Evolutionary conservation across 2,329 filamentous ascomycete species (phyloP).

Genomic region (Cordyceps tenuipes): DNA sequence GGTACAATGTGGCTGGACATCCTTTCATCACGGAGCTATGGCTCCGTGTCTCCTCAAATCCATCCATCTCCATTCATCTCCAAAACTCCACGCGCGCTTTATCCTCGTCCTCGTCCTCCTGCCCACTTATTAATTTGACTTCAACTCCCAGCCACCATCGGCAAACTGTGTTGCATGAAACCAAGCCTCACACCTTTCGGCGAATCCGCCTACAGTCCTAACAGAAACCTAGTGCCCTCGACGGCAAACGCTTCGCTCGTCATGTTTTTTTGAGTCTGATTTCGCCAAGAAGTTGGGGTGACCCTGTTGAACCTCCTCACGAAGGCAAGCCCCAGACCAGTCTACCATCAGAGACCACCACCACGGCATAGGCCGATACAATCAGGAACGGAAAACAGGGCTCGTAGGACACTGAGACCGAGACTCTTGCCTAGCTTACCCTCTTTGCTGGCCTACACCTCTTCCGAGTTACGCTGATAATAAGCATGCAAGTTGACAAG

Average conservation of each 20-base stretch:
- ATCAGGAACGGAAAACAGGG: not conserved
- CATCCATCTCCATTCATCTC: too few relatives aligned
- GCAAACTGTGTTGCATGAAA: not conserved
- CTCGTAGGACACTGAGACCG: not conserved
- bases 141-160: not conserved
- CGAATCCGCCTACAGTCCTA: not conserved
- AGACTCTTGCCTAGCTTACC: not conserved
- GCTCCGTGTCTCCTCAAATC: not conserved
- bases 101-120: not conserved
- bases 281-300: conserved; percentile 1
- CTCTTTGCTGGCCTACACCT: too few relatives aligned
- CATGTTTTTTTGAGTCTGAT: not conserved
- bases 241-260: not conserved
- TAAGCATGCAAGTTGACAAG: not conserved
- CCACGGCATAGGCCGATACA: not conserved
- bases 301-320: not conserved
- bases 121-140: not conserved
- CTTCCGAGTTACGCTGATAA: not conserved
- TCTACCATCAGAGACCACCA: not conserved
- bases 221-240: not conserved
- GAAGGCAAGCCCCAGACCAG: not conserved
- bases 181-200: conserved; percentile 2
- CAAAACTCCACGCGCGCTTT: not conserved
- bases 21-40: not conserved
- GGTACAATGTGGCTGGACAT: not conserved